Conservation (phyloP, 352 stramenopile genomes). For the Phytophthora fragariae region DNA sequence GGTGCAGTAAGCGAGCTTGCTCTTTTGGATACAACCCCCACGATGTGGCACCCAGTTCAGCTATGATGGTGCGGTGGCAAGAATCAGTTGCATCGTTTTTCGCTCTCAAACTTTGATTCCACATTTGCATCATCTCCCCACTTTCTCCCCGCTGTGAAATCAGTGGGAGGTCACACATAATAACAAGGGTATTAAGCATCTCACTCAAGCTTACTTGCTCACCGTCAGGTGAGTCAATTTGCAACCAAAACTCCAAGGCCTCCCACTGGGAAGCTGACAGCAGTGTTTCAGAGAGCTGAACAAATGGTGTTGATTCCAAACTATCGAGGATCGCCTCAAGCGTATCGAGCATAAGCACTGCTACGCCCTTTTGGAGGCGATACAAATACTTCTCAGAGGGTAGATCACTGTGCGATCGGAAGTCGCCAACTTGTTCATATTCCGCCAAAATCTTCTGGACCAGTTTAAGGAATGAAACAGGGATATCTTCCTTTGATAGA, state of each 20-base stretch:
- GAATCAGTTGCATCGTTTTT: background rate
- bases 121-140: slow-evolving; percentile 29
- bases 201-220: background rate
- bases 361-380: slow-evolving; percentile 31
- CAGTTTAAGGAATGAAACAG: slow-evolving; percentile 39
- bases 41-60: slow-evolving; percentile 12
- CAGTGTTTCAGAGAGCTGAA: slow-evolving; percentile 38
- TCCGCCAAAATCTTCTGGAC: slow-evolving; percentile 43
- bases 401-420: slow-evolving; percentile 1
- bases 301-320: slow-evolving; percentile 28
- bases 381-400: slow-evolving; percentile 39
- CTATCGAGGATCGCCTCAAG: slow-evolving; percentile 41
- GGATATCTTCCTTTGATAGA: slow-evolving; percentile 39
- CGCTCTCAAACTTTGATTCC: slow-evolving; percentile 3
- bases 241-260: slow-evolving; percentile 41
- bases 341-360: slow-evolving; percentile 53
- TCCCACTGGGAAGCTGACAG: slow-evolving; percentile 46
- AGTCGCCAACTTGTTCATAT: slow-evolving; percentile 51
- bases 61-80: background rate
- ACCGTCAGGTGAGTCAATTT: background rate
- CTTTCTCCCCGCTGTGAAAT: slow-evolving; percentile 19
- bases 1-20: slow-evolving; percentile 37
- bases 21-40: slow-evolving; percentile 58
- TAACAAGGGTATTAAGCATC: slow-evolving; percentile 36
- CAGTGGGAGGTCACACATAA: slow-evolving; percentile 68